Percentiles rank a stretch among this genome's conserved stretches.
Conservation (phyloP, 148 eudicot species). For the Oxyria digyna region DNA sequence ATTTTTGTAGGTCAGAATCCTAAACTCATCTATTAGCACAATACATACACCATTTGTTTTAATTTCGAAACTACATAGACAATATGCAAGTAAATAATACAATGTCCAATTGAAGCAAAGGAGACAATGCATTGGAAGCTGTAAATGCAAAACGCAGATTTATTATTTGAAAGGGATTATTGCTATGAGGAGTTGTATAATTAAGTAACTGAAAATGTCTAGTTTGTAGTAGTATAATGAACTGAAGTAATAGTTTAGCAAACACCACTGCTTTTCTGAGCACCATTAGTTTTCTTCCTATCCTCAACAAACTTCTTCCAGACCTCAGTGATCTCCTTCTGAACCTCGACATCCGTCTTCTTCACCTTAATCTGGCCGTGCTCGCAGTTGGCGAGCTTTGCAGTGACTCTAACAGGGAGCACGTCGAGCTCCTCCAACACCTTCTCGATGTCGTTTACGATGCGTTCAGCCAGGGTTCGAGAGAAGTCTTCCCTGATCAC, state of each 20-base stretch:
- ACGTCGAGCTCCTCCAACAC: conserved; percentile 49
- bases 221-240: too few species aligned
- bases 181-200: neutral
- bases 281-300: conserved; percentile 46
- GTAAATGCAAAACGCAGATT: neutral
- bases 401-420: conserved; percentile 31
- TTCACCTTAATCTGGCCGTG: conserved; percentile 11
- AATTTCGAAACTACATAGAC: too few species aligned
- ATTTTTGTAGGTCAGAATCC: too few species aligned
- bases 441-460: conserved; percentile 40
- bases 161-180: neutral
- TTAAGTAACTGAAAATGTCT: neutral
- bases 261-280: conserved; percentile 17
- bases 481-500: conserved; percentile 74
- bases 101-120: neutral
- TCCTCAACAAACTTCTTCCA: conserved; percentile 61
- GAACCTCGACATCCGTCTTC: conserved; percentile 33
- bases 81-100: neutral
- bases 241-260: conserved; percentile 8
- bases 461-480: conserved; percentile 57
- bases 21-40: too few species aligned
- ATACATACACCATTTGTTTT: too few species aligned
- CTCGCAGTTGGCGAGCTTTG: conserved; percentile 22
- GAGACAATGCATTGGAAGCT: neutral
- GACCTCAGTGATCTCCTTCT: conserved; percentile 34